phyloP scores from a whole-genome alignment of 2,329 filamentous ascomycete genomes.

The Fusarium sp. region DNA sequence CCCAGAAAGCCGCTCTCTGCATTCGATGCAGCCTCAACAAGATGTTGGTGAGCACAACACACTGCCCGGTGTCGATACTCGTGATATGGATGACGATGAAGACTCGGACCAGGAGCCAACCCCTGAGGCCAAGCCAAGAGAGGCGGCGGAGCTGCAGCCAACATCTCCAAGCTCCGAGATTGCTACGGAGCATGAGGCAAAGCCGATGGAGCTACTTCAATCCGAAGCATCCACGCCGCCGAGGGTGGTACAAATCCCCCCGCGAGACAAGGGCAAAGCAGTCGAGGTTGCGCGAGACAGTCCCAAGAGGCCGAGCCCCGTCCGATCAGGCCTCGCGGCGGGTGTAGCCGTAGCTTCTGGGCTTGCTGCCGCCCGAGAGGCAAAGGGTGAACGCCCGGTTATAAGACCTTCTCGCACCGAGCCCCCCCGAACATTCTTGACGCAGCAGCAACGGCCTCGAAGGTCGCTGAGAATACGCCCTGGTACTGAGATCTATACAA shows the following conservation, averaged over 20 bases:
- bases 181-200: constrained; percentile 2
- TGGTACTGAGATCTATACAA: constrained; percentile 41
- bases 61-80: constrained; percentile 15
- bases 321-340: constrained; percentile 7
- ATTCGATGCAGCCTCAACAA: neutral
- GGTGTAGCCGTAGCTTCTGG: neutral
- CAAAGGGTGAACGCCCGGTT: constrained; percentile 16
- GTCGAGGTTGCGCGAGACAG: constrained; percentile 13
- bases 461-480: constrained; percentile 36
- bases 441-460: constrained; percentile 37
- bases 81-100: constrained; percentile 26
- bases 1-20: neutral
- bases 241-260: constrained; percentile 33
- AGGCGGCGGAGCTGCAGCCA: constrained; percentile 12
- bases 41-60: constrained; percentile 8
- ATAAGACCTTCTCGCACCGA: constrained; percentile 29
- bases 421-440: constrained; percentile 40
- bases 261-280: constrained; percentile 34
- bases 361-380: neutral
- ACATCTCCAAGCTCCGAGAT: neutral
- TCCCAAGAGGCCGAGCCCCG: constrained; percentile 23
- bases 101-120: constrained; percentile 6
- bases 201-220: constrained; percentile 10
- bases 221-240: constrained; percentile 16
- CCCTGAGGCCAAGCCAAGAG: constrained; percentile 9